Evolutionary conservation across 2,329 filamentous ascomycete genomes (phyloP).

Genomic region (Pseudogymnoascus sp.): DNA sequence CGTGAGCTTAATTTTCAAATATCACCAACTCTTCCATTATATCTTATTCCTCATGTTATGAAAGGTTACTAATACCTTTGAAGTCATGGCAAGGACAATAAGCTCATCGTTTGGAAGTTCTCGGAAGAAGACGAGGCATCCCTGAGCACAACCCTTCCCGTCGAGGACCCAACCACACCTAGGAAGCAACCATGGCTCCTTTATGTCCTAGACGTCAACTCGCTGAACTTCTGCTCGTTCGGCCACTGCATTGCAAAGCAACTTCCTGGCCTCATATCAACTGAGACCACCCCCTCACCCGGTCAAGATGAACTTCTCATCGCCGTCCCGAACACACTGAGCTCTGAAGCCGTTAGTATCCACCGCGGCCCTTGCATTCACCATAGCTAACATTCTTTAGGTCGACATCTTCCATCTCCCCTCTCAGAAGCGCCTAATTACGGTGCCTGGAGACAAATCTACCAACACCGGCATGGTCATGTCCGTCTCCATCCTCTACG

Average conservation of each 20-base stretch:
- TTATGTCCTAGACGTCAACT: slow-evolving; percentile 76
- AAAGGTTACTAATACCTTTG: background rate
- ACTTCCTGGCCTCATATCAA: background rate
- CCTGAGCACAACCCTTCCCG: slow-evolving; percentile 61
- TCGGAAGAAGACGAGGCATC: slow-evolving; percentile 47
- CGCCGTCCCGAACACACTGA: slow-evolving; percentile 71
- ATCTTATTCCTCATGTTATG: background rate
- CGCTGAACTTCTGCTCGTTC: slow-evolving; percentile 91
- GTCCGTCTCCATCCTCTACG: slow-evolving; percentile 58
- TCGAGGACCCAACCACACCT: slow-evolving; percentile 46
- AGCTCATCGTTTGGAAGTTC: slow-evolving; percentile 76
- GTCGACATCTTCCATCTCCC: slow-evolving; percentile 83
- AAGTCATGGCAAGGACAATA: slow-evolving; percentile 87
- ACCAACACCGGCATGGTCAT: slow-evolving; percentile 74
- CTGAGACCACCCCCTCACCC: background rate
- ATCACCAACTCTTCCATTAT: background rate
- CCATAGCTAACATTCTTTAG: slow-evolving; percentile 26
- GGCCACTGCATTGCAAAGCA: slow-evolving; percentile 32
- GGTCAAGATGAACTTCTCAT: slow-evolving; percentile 46
- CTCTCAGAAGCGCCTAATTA: slow-evolving; percentile 58
- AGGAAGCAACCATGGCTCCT: slow-evolving; percentile 73
- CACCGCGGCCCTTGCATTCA: background rate
- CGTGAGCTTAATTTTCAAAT: slow-evolving; percentile 47
- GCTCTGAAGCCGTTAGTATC: slow-evolving; percentile 55
- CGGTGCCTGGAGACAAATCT: slow-evolving; percentile 36